Base-by-base conservation (phyloP, 2,329 filamentous ascomycete genomes). In the Paracamarosporium sp. region DNA sequence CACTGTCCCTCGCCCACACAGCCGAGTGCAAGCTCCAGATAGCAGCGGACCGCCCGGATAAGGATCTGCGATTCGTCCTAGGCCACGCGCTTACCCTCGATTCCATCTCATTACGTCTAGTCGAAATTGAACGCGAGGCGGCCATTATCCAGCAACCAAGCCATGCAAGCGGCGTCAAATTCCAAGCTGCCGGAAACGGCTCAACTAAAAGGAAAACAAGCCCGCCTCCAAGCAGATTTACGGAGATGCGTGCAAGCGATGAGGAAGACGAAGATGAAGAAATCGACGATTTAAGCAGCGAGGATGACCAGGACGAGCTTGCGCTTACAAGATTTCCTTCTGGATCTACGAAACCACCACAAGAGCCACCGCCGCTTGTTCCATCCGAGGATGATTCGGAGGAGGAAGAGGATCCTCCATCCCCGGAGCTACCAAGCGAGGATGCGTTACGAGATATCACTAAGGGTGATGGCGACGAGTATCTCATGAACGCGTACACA, bases 301-400 rank as follows among this genome's bases (percentile, higher is more conserved):
- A 48, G 6, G 45, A 48, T 30, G 45, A 48, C 20, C 45, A 48
- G 45, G 45, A 48, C 12, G 45, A 48, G 20, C 45, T 48, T 17
- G 30, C 45, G 45, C 30, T 48, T 6, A 48, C 9, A n/a, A 30
- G 45, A 3, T 48, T 48, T 25, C 45, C 45, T 4, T 48, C 45
- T 13, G 45, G 45, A 4, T 15, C 45, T 3, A 20, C 28, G 30
- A 48, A 25, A n/a, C 30, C 45, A 24, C 45, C 30, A 11, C 17
- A 48, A 15, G 45, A 48, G 30, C 30, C 31, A 3, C 45, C 45
- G 30, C 9, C n/a, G 13, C 30, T 48, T 24, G 45, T 48, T 15
- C 17, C 28, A 5, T 35, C 28, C 5, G 45, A 36, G 3, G 45
- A 35, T 9, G 12, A 22, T 11, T 48, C 45, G 9, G 20, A 17